Base-by-base conservation (phyloP, 176 grass and related monocot genomes). In the Paspalum notatum region DNA sequence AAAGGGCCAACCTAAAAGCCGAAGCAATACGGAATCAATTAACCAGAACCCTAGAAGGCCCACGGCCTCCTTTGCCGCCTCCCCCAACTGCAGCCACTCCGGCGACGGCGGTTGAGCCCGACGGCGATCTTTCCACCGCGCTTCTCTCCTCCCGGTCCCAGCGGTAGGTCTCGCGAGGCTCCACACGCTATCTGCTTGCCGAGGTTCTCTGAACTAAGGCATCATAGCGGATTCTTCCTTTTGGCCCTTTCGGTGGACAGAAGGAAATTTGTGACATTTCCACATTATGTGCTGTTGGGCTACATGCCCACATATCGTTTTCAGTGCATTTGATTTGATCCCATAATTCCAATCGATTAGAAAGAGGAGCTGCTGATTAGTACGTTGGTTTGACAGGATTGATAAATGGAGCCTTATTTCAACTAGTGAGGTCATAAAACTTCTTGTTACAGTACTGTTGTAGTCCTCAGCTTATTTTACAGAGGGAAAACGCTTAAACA, bases 361-460 rank as follows among this genome's bases (percentile, higher is more conserved):
- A 58, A 9, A 12, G 46, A 65, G 26, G 68, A 25, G 12, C 14
- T 15, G 0, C 24, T 16, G 8, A 32, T 45, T 44, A 16, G 27
- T 9, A 6, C 11, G 45, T 27, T 61, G 12, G 24, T 14, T 27
- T 61, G 58, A 27, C 11, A 27, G 57, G 58, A 27, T 26, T 61
- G 12, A 26, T 61, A 14, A 26, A 27, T 44, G 8, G 52, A 49
- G 41, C 32, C 7, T 46, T n/a, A 66, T 80, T 80, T 70, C 39
- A 48, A 66, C 46, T 51, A 42, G 21, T 6, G 32, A 76, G 71
- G 52, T 60, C 69, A 50, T 50, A 20, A 70, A 32, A 61, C 18
- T 54, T 71, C 53, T 78, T 44, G 18, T 60, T 59, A 47, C 59
- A 42, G 51, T 81, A 13, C 48, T 81, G 63, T 70, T 82, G 38